Base-by-base conservation (phyloP, 139 green algal species). In the Coelastrella sp. region DNA sequence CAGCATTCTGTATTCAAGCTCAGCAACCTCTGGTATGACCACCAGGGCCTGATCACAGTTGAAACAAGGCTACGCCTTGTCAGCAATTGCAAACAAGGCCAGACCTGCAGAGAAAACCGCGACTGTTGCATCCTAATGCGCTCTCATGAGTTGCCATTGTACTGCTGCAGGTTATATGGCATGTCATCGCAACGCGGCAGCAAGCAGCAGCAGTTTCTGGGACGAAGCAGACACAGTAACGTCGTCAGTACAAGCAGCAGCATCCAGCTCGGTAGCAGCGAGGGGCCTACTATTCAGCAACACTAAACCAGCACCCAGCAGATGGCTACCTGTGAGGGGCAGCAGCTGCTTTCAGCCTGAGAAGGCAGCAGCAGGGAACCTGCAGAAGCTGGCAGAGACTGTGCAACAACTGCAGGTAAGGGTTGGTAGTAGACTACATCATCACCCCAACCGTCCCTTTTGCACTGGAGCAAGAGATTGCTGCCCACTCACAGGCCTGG, bases 221-320 rank as follows among this genome's bases (percentile, higher is more conserved):
- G 86, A 86, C 12, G 82, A 91, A 20, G 90, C 92, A 19, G 89
- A 92, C 57, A 82, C 89, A 57, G 27, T 83, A 10, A 74, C 60
- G 24, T 56, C 25, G 81, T 89, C 81, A 25, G 60, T 96, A 25
- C 58, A 82, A 9, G 87, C 93, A 10, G 90, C 92, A 0, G 85
- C 70, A 35, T 94, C 93, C 9, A 91, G 90, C 59, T 94, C 91
- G 0, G 82, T 94, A 4, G 94, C 92, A 9, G 87, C 92, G 15
- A 89, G 95, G 4, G 95, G 95, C 10, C 60, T 96, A 27, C 91
- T 95, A 76, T 96, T 93, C 22, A 78, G 82, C 61, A 95, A 95
- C 49, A 66, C 68, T 68, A 92, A 95, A 78, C 95, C 93, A 49
- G 94, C 93, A 14, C 91, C 94, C 58, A 90, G 90, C 60, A 83